Evolutionary conservation across 202 grass and related monocot genomes (phyloP).

Genomic region (Panicum virgatum): DNA sequence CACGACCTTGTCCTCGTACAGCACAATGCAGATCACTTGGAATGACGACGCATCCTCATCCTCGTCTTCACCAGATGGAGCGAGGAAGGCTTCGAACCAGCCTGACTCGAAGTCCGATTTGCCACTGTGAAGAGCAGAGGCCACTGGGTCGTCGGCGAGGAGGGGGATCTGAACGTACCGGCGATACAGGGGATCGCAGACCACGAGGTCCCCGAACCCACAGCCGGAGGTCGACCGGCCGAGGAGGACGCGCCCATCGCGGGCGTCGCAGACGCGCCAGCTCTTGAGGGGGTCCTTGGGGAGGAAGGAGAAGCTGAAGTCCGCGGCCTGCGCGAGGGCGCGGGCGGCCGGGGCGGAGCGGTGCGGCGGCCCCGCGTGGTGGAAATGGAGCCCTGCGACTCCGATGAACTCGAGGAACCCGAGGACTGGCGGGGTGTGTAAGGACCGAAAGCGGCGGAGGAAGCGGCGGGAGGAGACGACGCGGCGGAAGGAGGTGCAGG

Average conservation of each 20-base stretch:
- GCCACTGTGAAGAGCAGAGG: not conserved
- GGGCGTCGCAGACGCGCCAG: not conserved
- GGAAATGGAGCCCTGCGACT: not conserved
- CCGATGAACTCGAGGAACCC: not conserved
- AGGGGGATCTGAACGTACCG: slow-evolving; percentile 21
- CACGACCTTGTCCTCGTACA: not conserved
- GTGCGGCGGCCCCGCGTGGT: not conserved
- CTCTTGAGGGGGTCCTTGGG: too few species aligned
- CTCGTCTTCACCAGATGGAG: not conserved
- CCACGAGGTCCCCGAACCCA: not conserved
- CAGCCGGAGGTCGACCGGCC: not conserved
- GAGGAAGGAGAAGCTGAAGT: slow-evolving; percentile 20
- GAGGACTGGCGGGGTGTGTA: not conserved
- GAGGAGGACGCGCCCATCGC: not conserved
- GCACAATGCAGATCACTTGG: slow-evolving; percentile 3
- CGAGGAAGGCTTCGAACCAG: slow-evolving; percentile 22
- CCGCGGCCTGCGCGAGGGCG: not conserved
- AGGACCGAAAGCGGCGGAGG: not conserved
- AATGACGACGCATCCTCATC: not conserved
- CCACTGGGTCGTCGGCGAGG: not conserved
- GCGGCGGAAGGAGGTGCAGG: not conserved
- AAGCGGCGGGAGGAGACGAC: not conserved
- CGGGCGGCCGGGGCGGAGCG: not conserved
- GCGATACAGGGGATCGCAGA: slow-evolving; percentile 23
- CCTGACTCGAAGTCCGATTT: too few species aligned